A percentile compares a stretch with the other conserved stretches of the same genome.
These are phyloP conservation scores for Suhomyces wounanorum DNA, from an alignment of 1,139 yeast species.

Conservation along the genomic window DNA sequence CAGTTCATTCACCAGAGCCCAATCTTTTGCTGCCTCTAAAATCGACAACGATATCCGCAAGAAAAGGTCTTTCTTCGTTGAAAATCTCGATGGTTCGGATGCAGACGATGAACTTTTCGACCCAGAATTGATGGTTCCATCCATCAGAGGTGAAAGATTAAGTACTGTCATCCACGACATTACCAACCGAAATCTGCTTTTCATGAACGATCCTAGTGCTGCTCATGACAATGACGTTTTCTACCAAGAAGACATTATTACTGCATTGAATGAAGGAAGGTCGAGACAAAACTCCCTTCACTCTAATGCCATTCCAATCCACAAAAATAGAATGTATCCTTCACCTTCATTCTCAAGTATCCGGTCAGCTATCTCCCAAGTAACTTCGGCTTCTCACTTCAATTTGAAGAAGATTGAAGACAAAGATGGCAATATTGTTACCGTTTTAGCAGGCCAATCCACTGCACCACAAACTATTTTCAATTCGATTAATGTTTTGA, in stretches of 20 bases:
- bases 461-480: conserved; percentile 54
- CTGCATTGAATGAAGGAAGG: conserved; percentile 30
- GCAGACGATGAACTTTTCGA: conserved; percentile 64
- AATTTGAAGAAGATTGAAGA: conserved; percentile 68
- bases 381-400: conserved; percentile 55
- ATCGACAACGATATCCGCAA: conserved; percentile 47
- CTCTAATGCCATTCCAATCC: conserved; percentile 26
- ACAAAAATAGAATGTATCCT: conserved; percentile 23
- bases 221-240: conserved; percentile 38
- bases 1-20: conserved; percentile 50
- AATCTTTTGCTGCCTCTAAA: conserved; percentile 46
- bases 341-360: conserved; percentile 42
- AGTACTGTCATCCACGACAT: conserved; percentile 53
- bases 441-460: conserved; percentile 79
- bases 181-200: conserved; percentile 30
- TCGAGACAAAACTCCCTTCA: conserved; percentile 31
- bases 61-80: conserved; percentile 43
- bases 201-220: conserved; percentile 21
- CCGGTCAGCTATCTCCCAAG: conserved; percentile 37
- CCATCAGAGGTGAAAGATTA: conserved; percentile 62
- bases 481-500: conserved; percentile 49
- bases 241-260: conserved; percentile 42
- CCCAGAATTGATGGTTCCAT: conserved; percentile 70
- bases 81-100: conserved; percentile 21
- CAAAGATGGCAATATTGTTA: conserved; percentile 69